Evolutionary conservation across 495 filamentous ascomycete genomes (phyloP).

Genomic region (Hyaloscypha variabilis): DNA sequence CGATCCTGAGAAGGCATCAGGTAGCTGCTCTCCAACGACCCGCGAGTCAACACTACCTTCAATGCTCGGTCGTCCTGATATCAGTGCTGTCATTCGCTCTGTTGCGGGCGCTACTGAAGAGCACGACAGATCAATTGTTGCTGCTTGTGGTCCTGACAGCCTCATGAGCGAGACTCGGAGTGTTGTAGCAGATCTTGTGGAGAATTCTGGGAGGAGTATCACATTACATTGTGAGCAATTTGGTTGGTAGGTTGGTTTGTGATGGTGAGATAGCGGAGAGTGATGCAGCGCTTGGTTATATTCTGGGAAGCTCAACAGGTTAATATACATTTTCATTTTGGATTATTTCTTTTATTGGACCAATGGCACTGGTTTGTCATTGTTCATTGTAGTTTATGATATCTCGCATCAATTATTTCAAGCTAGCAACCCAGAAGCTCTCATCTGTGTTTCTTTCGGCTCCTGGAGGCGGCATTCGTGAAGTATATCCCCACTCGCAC

Average conservation of each 20-base stretch:
- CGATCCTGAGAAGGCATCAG: not conserved
- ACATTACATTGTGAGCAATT: slow-evolving; percentile 58
- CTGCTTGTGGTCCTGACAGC: slow-evolving; percentile 51
- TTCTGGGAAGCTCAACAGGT: not conserved
- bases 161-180: slow-evolving; percentile 50
- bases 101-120: slow-evolving; percentile 40
- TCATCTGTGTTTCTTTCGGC: too few relatives aligned
- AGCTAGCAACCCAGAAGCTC: too few relatives aligned
- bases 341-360: too few relatives aligned
- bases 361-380: too few relatives aligned
- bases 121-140: slow-evolving; percentile 47
- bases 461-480: too few relatives aligned
- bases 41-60: not conserved
- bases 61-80: slow-evolving; percentile 41
- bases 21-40: not conserved
- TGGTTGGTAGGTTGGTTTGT: slow-evolving; percentile 40
- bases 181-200: slow-evolving; percentile 47
- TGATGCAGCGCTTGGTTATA: not conserved
- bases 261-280: not conserved
- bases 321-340: too few relatives aligned
- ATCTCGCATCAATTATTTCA: too few relatives aligned
- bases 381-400: too few relatives aligned
- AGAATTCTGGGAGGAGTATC: slow-evolving; percentile 48
- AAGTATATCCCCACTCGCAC: too few relatives aligned
- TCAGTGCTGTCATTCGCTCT: slow-evolving; percentile 39